These are phyloP conservation scores for Annulohypoxylon stygium DNA, from an alignment of 495 filamentous ascomycete genomes.

Conservation along the genomic window DNA sequence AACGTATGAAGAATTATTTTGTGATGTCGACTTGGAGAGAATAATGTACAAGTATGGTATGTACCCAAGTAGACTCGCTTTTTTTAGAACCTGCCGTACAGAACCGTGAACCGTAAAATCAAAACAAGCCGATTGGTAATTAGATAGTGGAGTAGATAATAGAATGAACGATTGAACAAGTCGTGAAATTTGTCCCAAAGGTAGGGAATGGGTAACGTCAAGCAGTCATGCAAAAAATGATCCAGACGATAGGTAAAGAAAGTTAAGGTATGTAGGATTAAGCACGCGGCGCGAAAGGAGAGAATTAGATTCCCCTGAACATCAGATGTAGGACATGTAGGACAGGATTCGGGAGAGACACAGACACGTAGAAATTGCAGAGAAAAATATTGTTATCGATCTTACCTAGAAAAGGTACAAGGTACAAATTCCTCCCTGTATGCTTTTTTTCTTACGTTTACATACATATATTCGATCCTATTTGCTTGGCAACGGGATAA, in stretches of 20 bases:
- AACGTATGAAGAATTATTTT: slow-evolving; percentile 2
- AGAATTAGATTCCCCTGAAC: slow-evolving; percentile 35
- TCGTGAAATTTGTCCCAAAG: slow-evolving; percentile 25
- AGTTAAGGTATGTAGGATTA: slow-evolving; percentile 30
- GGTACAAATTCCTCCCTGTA: slow-evolving; percentile 22
- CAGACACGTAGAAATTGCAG: slow-evolving; percentile 39
- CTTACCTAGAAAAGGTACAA: slow-evolving; percentile 17
- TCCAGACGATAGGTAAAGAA: slow-evolving; percentile 18
- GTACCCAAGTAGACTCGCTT: slow-evolving; percentile 20
- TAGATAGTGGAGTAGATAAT: slow-evolving; percentile 33
- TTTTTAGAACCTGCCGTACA: slow-evolving; percentile 25
- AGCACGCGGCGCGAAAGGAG: slow-evolving; percentile 25
- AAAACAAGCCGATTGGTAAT: slow-evolving; percentile 41
- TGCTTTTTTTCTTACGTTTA: slow-evolving; percentile 41
- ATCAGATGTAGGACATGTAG: slow-evolving; percentile 34
- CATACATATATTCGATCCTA: slow-evolving; percentile 40
- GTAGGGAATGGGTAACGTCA: slow-evolving; percentile 17
- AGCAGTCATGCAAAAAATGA: slow-evolving; percentile 12
- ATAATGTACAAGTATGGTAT: slow-evolving; percentile 8
- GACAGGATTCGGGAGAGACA: not conserved
- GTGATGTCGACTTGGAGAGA: slow-evolving; percentile 18
- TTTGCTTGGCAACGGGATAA: slow-evolving; percentile 40
- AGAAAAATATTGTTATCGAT: slow-evolving; percentile 27
- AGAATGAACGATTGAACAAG: slow-evolving; percentile 18
- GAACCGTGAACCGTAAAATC: slow-evolving; percentile 29